Percentiles rank a stretch among this genome's conserved stretches.
phyloP scores from a whole-genome alignment of 2,329 filamentous ascomycete species.

The Magnaporthiopsis poae region DNA sequence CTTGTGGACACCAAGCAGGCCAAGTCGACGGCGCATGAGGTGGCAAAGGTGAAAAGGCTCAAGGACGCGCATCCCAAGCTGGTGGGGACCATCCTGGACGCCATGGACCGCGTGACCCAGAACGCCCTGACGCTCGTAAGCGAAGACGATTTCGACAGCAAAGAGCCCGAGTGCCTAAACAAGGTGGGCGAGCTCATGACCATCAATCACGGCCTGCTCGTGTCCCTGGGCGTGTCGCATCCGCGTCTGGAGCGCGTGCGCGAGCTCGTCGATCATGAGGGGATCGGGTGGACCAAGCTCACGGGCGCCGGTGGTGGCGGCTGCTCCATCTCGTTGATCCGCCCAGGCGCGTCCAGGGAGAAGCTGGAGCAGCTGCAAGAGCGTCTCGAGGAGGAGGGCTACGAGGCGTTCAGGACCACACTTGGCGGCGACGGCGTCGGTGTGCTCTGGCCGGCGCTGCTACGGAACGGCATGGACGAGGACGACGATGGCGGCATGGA shows the following conservation, averaged over 20 bases:
- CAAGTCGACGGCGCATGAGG: constrained; percentile 76
- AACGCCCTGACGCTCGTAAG: constrained; percentile 45
- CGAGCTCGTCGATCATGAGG: constrained; percentile 79
- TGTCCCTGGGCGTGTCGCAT: constrained; percentile 88
- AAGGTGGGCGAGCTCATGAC: constrained; percentile 79
- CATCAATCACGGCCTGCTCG: constrained; percentile 85
- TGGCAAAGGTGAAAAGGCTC: constrained; percentile 72
- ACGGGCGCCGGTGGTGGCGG: constrained; percentile 93
- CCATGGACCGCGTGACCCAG: constrained; percentile 65
- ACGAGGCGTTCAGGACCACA: constrained; percentile 76
- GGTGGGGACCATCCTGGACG: constrained; percentile 70
- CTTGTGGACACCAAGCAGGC: constrained; percentile 81
- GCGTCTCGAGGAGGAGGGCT: constrained; percentile 61
- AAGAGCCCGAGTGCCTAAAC: constrained; percentile 48
- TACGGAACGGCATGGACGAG: constrained; percentile 74
- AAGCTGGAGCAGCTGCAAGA: constrained; percentile 54
- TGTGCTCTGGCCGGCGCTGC: constrained; percentile 82
- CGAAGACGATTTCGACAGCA: constrained; percentile 57
- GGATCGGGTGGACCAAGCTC: constrained; percentile 92
- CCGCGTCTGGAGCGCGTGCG: constrained; percentile 84
- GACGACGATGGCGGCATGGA: constrained; percentile 76
- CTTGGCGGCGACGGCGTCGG: constrained; percentile 89
- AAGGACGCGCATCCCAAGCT: constrained; percentile 64
- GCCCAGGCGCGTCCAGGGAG: constrained; percentile 48
- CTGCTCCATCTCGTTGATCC: constrained; percentile 84